Evolutionary conservation across 179 eudicot genomes (phyloP), one percentile per base, ranked within the genome.

Genomic region (Silene coronaria): DNA sequence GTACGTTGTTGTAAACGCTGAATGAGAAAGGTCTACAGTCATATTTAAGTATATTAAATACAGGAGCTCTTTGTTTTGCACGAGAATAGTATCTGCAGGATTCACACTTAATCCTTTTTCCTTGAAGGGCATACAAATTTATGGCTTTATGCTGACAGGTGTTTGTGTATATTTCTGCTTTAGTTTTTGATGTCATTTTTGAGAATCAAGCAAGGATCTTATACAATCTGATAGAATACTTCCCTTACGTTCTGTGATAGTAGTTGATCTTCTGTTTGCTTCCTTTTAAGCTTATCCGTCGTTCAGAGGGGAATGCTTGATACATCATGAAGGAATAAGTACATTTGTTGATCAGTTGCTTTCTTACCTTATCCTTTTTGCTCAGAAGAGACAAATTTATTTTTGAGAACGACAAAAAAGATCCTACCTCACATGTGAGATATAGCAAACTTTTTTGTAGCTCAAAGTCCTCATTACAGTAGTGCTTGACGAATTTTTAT

Each of bases 291-390:
- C 28, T 14, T 66, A 28, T 21, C 53, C 22, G 6, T 16, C 60
- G 23, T 74, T 48, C 23, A 34, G 55, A 12, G 78, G 22, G 19
- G 30, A 51, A 75, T 57, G 30, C 66, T 34, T 53, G 72, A 67
- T 13, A 16, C 19, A 30, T 14, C 12, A 61, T 61, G 14, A 61
- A 61, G 26, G 26, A 61, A 23, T 24, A 23, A 23, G 66, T 61
- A 61, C 27, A 28, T 63, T 42, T 68, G 55, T 19, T 13, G 42
- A 22, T 42, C 72, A 68, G 28, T 22, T 42, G 72, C 58, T 70
- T 42, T 27, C 32, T 26, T 70, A 19, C 51, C 36, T 74, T 63
- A 21, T 45, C n/a, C 57, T 21, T 26, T 42, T 68, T 8, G 28
- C 72, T 68, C 57, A 66, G 46, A 66, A 2, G 48, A 27, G 73